Percentiles rank a stretch among this genome's conserved stretches.
Evolutionary conservation across 2,329 filamentous ascomycete species (phyloP).

Genomic region (Apiospora sp.): DNA sequence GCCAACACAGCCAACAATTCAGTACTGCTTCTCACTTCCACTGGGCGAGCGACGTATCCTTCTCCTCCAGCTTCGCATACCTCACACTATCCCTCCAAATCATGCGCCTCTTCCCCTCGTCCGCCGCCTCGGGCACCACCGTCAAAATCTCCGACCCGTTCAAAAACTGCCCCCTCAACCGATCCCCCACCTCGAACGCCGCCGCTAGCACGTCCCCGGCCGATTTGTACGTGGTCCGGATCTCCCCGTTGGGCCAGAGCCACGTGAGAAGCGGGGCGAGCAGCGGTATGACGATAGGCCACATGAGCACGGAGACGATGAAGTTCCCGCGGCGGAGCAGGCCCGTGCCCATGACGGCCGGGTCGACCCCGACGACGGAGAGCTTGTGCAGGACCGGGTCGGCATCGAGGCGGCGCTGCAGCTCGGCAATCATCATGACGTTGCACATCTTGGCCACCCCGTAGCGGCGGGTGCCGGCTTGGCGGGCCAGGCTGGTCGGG

Average conservation of each 20-base stretch:
- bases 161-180: background rate
- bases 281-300: background rate
- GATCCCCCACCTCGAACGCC: background rate
- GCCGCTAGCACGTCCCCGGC: background rate
- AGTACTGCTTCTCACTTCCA: too few relatives aligned
- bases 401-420: background rate
- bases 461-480: background rate
- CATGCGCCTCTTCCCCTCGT: background rate
- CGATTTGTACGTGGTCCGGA: background rate
- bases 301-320: background rate
- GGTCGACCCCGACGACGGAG: background rate
- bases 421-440: background rate
- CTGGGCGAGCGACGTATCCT: background rate
- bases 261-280: background rate
- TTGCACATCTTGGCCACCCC: background rate
- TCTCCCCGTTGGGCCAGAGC: background rate
- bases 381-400: background rate
- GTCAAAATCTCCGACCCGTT: background rate
- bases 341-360: background rate
- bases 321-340: background rate
- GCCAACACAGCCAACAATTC: too few relatives aligned
- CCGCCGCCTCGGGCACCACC: background rate
- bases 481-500: background rate
- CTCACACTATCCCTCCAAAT: background rate
- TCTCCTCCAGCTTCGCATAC: background rate